Evolutionary conservation across 2,329 filamentous ascomycete genomes (phyloP).

Genomic region (Tetracladium maxilliforme): DNA sequence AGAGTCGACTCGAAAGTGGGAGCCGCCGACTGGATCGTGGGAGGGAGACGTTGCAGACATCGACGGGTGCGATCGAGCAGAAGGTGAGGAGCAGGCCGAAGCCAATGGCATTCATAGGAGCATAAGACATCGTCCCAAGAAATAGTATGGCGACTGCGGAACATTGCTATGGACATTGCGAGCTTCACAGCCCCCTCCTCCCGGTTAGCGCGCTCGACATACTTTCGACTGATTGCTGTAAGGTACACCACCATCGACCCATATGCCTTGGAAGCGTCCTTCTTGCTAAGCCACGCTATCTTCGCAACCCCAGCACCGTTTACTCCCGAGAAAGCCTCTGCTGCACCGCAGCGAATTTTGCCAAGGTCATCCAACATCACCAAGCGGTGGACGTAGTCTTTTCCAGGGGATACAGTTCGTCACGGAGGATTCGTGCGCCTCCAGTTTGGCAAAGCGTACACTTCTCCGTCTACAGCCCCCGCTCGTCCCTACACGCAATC

Average conservation of each 20-base stretch:
- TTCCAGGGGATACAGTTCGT: constrained; percentile 11
- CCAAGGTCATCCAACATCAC: constrained; percentile 8
- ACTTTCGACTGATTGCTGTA: too few species aligned
- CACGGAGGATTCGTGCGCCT: constrained; percentile 8
- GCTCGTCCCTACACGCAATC: constrained; percentile 9
- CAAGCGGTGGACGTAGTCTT: constrained; percentile 9
- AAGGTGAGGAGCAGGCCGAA: too few species aligned
- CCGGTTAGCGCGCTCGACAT: too few species aligned
- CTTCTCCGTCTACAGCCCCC: constrained; percentile 8
- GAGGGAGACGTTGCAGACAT: too few species aligned
- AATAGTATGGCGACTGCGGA: too few species aligned
- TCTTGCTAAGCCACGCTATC: constrained; percentile 11
- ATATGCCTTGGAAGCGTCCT: constrained; percentile 9
- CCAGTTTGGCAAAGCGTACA: constrained; percentile 5
- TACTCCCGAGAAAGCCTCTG: constrained; percentile 8
- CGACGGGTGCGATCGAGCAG: too few species aligned
- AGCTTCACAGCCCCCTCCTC: too few species aligned
- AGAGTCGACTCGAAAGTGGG: too few species aligned
- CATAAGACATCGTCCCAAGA: too few species aligned
- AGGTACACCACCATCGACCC: constrained; percentile 12
- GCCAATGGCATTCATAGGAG: too few species aligned
- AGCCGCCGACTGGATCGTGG: too few species aligned
- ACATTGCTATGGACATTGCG: too few species aligned
- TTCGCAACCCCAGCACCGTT: constrained; percentile 10
- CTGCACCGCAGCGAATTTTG: constrained; percentile 4